Evolutionary conservation across 202 grass and related monocot genomes (phyloP).

Genomic region (Bolboschoenoplectus hybrid): DNA sequence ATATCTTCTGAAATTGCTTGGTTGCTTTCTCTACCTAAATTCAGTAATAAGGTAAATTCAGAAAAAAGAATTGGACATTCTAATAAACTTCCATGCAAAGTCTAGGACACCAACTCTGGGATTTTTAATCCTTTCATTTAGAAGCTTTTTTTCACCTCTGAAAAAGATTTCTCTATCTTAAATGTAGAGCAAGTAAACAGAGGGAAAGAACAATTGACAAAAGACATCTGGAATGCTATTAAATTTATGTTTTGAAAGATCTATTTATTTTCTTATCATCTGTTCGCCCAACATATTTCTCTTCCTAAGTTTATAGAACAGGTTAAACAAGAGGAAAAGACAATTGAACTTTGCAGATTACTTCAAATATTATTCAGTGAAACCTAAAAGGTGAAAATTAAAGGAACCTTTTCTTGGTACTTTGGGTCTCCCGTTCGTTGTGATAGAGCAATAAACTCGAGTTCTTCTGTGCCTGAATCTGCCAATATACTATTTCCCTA

Average conservation of each 20-base stretch:
- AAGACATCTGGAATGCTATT: background rate
- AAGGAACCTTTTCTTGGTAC: slow-evolving; percentile 82
- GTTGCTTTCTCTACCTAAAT: slow-evolving; percentile 87
- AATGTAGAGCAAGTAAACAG: background rate
- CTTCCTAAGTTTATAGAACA: slow-evolving; percentile 42
- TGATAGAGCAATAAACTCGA: slow-evolving; percentile 97
- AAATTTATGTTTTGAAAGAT: slow-evolving; percentile 14
- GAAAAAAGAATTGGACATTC: background rate
- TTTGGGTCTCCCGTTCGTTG: slow-evolving; percentile 90
- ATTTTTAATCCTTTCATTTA: background rate
- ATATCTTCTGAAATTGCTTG: slow-evolving; percentile 93
- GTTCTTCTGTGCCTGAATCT: slow-evolving; percentile 96
- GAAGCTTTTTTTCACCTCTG: background rate
- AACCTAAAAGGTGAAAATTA: slow-evolving; percentile 30
- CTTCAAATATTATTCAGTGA: background rate
- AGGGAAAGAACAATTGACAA: slow-evolving; percentile 11
- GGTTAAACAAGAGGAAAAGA: background rate
- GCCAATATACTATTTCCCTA: slow-evolving; percentile 93
- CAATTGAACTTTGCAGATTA: slow-evolving; percentile 7
- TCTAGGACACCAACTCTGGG: background rate
- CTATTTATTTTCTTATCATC: slow-evolving; percentile 3
- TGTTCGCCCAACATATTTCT: slow-evolving; percentile 2
- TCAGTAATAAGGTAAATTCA: slow-evolving; percentile 34
- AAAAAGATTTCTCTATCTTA: background rate
- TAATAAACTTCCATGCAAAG: background rate